phyloP scores from a whole-genome alignment of 2,329 filamentous ascomycete genomes.

The Beauveria australis region DNA sequence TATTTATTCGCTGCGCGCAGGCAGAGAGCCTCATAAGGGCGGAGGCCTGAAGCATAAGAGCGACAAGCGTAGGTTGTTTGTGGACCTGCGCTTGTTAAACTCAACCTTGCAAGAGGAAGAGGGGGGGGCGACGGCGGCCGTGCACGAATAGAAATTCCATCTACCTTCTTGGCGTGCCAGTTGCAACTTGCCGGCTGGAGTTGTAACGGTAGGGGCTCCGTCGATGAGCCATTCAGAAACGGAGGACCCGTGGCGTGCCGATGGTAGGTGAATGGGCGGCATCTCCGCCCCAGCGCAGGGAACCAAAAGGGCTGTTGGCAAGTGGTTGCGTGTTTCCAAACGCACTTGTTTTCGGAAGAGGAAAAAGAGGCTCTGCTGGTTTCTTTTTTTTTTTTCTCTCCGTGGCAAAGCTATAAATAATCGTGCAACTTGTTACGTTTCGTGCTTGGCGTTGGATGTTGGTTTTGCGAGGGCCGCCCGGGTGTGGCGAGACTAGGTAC shows the following conservation, averaged over 20 bases:
- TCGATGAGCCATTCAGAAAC: not conserved
- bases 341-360: not conserved
- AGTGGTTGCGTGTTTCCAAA: not conserved
- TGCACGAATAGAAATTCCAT: not conserved
- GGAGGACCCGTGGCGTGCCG: not conserved
- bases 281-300: no score
- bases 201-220: not conserved
- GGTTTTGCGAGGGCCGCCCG: conserved; percentile 3
- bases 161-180: not conserved
- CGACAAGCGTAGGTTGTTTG: not conserved
- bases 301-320: not conserved
- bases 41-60: not conserved
- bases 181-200: not conserved
- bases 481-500: not conserved
- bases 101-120: not conserved
- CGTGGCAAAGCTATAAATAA: not conserved
- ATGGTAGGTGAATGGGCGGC: not conserved
- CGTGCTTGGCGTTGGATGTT: conserved; percentile 7
- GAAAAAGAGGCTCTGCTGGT: no score
- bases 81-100: not conserved
- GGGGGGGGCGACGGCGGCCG: not conserved
- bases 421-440: conserved; percentile 7
- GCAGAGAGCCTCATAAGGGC: not conserved
- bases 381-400: not conserved
- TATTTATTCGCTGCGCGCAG: not conserved